Evolutionary conservation across 1,284 basidiomycete species (phyloP).

Genomic region (Marasmius oreades): DNA sequence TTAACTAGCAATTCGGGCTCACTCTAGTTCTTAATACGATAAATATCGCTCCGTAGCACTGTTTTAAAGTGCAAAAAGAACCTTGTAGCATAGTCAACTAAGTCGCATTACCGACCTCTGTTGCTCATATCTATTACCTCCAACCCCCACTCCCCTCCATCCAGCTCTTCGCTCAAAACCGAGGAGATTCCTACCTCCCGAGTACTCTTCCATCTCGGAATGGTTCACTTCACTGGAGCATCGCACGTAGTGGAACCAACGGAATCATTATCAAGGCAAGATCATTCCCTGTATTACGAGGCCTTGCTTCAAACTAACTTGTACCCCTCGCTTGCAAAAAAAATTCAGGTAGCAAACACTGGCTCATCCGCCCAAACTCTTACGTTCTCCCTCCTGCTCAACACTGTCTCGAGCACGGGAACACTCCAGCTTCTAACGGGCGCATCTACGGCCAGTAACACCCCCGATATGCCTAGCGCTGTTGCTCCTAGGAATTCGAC

Average conservation of each 20-base stretch:
- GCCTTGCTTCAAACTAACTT: not conserved
- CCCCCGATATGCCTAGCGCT: constrained; percentile 42
- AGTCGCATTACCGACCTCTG: no score
- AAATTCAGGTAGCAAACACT: constrained; percentile 53
- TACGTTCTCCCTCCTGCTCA: constrained; percentile 53
- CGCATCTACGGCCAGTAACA: constrained; percentile 47
- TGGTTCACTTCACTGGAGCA: constrained; percentile 60
- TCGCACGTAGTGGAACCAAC: constrained; percentile 39
- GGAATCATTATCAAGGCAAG: constrained; percentile 57
- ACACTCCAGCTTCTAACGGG: constrained; percentile 48
- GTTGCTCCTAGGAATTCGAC: constrained; percentile 42
- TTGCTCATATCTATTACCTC: no score
- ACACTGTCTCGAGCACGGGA: constrained; percentile 39
- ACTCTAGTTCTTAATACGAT: no score
- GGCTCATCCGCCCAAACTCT: constrained; percentile 35
- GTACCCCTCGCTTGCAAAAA: not conserved
- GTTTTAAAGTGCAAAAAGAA: no score
- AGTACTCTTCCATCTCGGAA: constrained; percentile 50
- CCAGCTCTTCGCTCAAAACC: constrained; percentile 60
- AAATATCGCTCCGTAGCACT: no score
- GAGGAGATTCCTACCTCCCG: constrained; percentile 59
- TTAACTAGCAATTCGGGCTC: no score
- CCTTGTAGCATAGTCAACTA: no score
- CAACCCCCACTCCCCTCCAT: no score
- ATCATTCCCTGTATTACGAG: not conserved